Percentiles rank a stretch among this genome's conserved stretches.
Evolutionary conservation across 805 yeast genomes (phyloP).

Genomic region (Candida anglica): DNA sequence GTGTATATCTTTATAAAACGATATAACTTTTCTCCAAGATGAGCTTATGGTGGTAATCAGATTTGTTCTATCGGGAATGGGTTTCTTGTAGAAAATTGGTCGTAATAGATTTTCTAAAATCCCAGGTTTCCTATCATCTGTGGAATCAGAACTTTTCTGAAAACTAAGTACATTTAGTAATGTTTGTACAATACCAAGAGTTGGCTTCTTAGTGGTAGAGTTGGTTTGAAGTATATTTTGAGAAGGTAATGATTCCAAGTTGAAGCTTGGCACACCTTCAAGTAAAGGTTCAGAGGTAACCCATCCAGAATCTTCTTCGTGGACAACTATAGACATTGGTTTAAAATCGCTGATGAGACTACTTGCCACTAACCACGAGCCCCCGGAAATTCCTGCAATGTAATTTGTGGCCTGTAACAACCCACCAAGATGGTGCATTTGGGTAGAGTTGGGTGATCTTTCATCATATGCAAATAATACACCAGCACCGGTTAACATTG

Average conservation of each 20-base stretch:
- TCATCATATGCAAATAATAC: slow-evolving; percentile 47
- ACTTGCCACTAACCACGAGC: slow-evolving; percentile 63
- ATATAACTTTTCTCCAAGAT: slow-evolving; percentile 20
- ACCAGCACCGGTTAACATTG: slow-evolving; percentile 61
- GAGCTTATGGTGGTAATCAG: background rate
- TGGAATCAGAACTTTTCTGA: background rate
- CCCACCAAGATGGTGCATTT: slow-evolving; percentile 42
- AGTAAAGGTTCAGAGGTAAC: slow-evolving; percentile 36
- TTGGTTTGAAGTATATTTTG: background rate
- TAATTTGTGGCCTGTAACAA: slow-evolving; percentile 52
- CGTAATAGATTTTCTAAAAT: background rate
- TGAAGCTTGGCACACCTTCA: slow-evolving; percentile 56
- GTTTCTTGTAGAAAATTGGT: background rate
- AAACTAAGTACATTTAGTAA: background rate
- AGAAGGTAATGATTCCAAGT: slow-evolving; percentile 20
- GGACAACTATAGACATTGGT: slow-evolving; percentile 12
- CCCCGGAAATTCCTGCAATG: slow-evolving; percentile 67
- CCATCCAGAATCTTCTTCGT: slow-evolving; percentile 2
- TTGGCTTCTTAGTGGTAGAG: background rate
- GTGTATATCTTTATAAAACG: slow-evolving; percentile 52
- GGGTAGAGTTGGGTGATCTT: slow-evolving; percentile 32
- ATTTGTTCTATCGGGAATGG: background rate
- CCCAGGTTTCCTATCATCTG: background rate
- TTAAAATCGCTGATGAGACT: no score
- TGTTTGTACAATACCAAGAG: background rate